Base-by-base conservation (phyloP, 2,329 filamentous ascomycete species). In the Helminthosporium solani region DNA sequence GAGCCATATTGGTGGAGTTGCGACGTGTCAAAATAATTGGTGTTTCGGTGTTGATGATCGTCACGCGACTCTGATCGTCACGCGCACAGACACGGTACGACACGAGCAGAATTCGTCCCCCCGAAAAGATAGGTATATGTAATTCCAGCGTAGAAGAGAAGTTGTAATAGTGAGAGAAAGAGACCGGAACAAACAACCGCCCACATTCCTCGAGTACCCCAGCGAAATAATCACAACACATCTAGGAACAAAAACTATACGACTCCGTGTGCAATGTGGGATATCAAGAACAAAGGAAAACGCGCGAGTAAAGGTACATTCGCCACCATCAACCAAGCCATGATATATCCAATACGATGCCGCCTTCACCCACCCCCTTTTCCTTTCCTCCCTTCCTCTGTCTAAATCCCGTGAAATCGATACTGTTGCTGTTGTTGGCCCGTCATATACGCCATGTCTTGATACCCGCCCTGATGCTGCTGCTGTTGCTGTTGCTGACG, bases 391-490 rank as follows among this genome's bases (percentile, higher is more conserved):
- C 42, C 27, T n/a, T 28, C 45, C 20, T 39, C 41, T n/a, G n/a
- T n/a, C 52, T 56, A 61, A 49, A 61, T 54, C 14, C 55, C 52
- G 33, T 62, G 61, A 40, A 63, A 69, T 33, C 59, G 61, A 36
- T 70, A 68, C 31, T 67, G 63, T 48, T 57, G 57, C 35, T 63
- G 61, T 16, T 58, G 48, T n/a, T n/a, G n/a, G n/a, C n/a, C n/a
- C 12, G 54, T 52, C 46, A 68, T 50, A 28, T 68, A 70, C 12
- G 59, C 43, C 61, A 70, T 67, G 9, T 63, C 58, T 33, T 66
- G 62, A 42, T 67, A 70, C 2, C 56, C 53, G 15, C 35, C 23
- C 35, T 23, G 20, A 12, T 38, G 35, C 20, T 21, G 20, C 20
- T 23, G 19, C 28, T 31, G 28, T 12, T 23, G 19, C 28, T 31